Percentiles rank a stretch among this genome's conserved stretches.
phyloP scores from a whole-genome alignment of 805 yeast genomes.

The Clavispora vitiphila region DNA sequence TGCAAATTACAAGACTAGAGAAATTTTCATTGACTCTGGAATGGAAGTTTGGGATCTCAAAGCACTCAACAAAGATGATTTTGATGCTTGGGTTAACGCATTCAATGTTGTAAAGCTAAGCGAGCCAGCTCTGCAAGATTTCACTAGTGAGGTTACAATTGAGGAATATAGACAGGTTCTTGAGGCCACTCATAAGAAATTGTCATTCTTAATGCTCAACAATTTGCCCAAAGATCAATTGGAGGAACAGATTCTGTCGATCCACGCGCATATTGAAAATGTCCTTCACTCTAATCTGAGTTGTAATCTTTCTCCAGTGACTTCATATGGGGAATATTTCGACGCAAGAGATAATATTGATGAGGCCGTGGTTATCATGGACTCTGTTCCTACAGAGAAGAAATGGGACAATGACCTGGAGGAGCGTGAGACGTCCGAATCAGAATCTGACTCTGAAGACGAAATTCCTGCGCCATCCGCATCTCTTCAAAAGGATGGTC shows the following conservation, averaged over 20 bases:
- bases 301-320: slow-evolving; percentile 24
- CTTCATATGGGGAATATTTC: slow-evolving; percentile 30
- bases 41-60: slow-evolving; percentile 90
- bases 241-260: slow-evolving; percentile 2
- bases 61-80: slow-evolving; percentile 59
- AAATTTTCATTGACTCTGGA: slow-evolving; percentile 86
- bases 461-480: slow-evolving; percentile 9
- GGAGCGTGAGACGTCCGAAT: slow-evolving; percentile 14
- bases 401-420: slow-evolving; percentile 21
- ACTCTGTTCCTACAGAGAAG: slow-evolving; percentile 5
- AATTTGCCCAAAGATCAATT: slow-evolving; percentile 1
- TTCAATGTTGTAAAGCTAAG: slow-evolving; percentile 49
- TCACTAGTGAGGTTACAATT: too few species aligned
- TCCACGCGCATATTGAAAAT: not conserved
- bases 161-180: not conserved
- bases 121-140: slow-evolving; percentile 3
- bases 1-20: slow-evolving; percentile 61
- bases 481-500: not conserved
- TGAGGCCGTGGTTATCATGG: slow-evolving; percentile 54
- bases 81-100: slow-evolving; percentile 79
- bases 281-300: not conserved
- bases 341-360: slow-evolving; percentile 70
- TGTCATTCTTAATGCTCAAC: not conserved
- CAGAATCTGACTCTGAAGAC: slow-evolving; percentile 12
- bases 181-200: not conserved